Conservation (phyloP, 768 basidiomycete species). For the Lentinus brumalis region DNA sequence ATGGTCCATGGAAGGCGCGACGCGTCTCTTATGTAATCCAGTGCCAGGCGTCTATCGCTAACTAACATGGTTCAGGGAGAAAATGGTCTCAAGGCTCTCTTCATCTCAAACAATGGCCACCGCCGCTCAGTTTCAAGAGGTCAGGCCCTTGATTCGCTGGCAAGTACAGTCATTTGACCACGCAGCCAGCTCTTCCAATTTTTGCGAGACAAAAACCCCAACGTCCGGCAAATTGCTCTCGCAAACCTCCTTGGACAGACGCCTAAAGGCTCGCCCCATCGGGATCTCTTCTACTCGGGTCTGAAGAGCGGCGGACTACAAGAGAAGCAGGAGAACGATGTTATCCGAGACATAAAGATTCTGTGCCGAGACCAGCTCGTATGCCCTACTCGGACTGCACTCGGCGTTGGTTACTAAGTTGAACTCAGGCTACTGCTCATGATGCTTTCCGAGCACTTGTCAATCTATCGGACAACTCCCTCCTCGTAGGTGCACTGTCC, state of each 20-base stretch:
- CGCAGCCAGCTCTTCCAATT: constrained; percentile 72
- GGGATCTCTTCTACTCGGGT: constrained; percentile 74
- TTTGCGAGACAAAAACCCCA: constrained; percentile 81
- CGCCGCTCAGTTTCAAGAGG: constrained; percentile 42
- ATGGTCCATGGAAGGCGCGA: constrained; percentile 1
- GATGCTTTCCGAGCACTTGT: constrained; percentile 94
- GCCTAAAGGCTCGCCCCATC: constrained; percentile 64
- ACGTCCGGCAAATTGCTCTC: constrained; percentile 85
- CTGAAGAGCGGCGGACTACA: constrained; percentile 59
- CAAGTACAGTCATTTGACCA: neutral
- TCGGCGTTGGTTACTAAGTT: neutral
- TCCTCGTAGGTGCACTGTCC: constrained; percentile 64
- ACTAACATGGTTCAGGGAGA: constrained; percentile 18
- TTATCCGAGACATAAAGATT: constrained; percentile 80
- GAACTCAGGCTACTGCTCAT: constrained; percentile 76
- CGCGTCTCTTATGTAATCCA: constrained; percentile 19
- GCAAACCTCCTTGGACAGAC: constrained; percentile 84
- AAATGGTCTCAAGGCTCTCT: constrained; percentile 8
- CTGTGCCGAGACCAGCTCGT: constrained; percentile 90
- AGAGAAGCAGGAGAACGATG: constrained; percentile 60
- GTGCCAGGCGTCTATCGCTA: constrained; percentile 8
- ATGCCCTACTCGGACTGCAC: constrained; percentile 27
- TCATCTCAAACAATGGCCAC: constrained; percentile 33
- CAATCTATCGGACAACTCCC: constrained; percentile 86
- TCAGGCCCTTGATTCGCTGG: constrained; percentile 10